Percentiles rank a stretch among this genome's conserved stretches.
Conservation (phyloP, 331 rosid genomes). For the Malus hybrid region DNA sequence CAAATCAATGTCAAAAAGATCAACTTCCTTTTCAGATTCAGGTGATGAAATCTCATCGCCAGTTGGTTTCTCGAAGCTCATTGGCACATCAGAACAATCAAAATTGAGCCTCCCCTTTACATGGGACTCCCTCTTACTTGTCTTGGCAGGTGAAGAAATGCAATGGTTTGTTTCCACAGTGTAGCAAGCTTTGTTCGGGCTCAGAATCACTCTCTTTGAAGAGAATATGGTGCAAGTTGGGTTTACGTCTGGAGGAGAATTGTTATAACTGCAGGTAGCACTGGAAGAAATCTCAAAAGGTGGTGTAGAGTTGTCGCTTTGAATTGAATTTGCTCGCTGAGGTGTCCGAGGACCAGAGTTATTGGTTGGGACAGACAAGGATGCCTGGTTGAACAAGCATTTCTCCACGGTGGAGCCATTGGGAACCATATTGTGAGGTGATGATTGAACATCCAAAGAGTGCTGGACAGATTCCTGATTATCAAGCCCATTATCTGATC, state of each 20-base stretch:
- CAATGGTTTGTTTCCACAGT: slow-evolving; percentile 55
- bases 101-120: slow-evolving; percentile 74
- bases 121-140: slow-evolving; percentile 45
- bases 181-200: slow-evolving; percentile 59
- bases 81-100: slow-evolving; percentile 37
- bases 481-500: slow-evolving; percentile 17
- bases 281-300: slow-evolving; percentile 32
- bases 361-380: slow-evolving; percentile 25
- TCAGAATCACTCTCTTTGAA: slow-evolving; percentile 70
- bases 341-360: slow-evolving; percentile 58
- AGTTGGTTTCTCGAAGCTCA: slow-evolving; percentile 21
- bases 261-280: slow-evolving; percentile 26
- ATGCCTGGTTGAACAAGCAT: slow-evolving; percentile 59
- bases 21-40: slow-evolving; percentile 41
- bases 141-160: slow-evolving; percentile 54
- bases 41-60: slow-evolving; percentile 31
- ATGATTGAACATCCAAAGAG: slow-evolving; percentile 28
- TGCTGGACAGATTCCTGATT: slow-evolving; percentile 31
- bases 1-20: slow-evolving; percentile 44
- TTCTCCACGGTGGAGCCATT: slow-evolving; percentile 56
- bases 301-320: slow-evolving; percentile 41
- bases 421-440: slow-evolving; percentile 14
- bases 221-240: slow-evolving; percentile 68
- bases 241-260: slow-evolving; percentile 26
- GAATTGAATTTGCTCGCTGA: slow-evolving; percentile 37